Percentiles rank a stretch among this genome's conserved stretches.
phyloP scores from a whole-genome alignment of 2,329 filamentous ascomycete genomes.

The Epichloe festucae region DNA sequence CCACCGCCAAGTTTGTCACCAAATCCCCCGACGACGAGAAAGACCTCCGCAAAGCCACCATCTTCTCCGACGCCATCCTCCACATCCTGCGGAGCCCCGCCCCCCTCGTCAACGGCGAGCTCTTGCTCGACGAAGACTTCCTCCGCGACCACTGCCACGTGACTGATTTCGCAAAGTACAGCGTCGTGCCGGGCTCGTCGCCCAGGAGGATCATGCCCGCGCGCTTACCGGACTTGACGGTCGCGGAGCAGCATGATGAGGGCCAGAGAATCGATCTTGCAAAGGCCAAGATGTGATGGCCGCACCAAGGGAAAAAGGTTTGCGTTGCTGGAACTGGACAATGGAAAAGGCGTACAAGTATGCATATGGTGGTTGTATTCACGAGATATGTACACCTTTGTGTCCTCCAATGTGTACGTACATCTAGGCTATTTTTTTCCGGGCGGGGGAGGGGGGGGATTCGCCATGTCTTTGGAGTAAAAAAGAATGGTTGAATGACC shows the following conservation, averaged over 20 bases:
- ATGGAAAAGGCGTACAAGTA: too few species aligned
- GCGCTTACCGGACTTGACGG: slow-evolving; percentile 53
- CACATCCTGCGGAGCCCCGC: slow-evolving; percentile 53
- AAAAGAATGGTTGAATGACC: not conserved
- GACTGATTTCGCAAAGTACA: slow-evolving; percentile 60
- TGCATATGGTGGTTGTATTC: not conserved
- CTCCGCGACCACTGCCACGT: slow-evolving; percentile 50
- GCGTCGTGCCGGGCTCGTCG: slow-evolving; percentile 45
- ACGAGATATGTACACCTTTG: not conserved
- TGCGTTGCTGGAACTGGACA: too few species aligned
- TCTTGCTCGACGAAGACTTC: slow-evolving; percentile 73
- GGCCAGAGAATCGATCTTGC: slow-evolving; percentile 48
- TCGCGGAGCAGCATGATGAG: slow-evolving; percentile 71
- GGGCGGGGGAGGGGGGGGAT: not conserved
- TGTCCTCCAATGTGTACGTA: not conserved
- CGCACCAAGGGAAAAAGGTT: too few species aligned
- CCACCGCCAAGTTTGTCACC: slow-evolving; percentile 43
- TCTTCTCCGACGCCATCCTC: slow-evolving; percentile 71
- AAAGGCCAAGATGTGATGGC: slow-evolving; percentile 25
- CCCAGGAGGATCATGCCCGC: slow-evolving; percentile 71
- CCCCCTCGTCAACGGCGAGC: slow-evolving; percentile 51
- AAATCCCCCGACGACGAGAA: slow-evolving; percentile 34
- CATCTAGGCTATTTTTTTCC: not conserved
- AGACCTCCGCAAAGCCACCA: slow-evolving; percentile 53
- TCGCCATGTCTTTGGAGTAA: not conserved